These are phyloP conservation scores for Solanum commersonii DNA, from an alignment of 257 asterid species.

Conservation along the genomic window DNA sequence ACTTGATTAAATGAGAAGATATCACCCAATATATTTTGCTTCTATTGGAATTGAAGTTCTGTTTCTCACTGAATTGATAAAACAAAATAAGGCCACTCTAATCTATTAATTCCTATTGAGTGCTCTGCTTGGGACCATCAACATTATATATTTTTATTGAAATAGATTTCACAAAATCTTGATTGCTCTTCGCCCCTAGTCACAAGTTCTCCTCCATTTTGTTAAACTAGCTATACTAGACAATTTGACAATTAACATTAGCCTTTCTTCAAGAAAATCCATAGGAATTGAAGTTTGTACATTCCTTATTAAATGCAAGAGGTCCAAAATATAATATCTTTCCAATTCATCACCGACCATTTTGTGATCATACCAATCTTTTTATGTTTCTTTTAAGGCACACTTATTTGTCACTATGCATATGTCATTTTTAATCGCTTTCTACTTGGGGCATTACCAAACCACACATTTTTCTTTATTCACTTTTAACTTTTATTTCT, in stretches of 20 bases:
- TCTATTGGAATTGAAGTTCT: not conserved
- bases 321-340: not conserved
- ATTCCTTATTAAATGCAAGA: not conserved
- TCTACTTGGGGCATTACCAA: not conserved
- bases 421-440: not conserved
- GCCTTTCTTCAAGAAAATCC: not conserved
- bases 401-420: constrained; percentile 4
- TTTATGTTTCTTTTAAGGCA: not conserved
- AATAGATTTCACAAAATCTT: not conserved
- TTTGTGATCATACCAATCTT: constrained; percentile 15
- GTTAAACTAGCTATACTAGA: not conserved
- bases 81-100: not conserved
- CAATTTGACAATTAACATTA: not conserved
- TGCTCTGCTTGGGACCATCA: not conserved
- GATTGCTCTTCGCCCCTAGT: not conserved
- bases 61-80: not conserved
- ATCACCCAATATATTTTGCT: not conserved
- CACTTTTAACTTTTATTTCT: not conserved
- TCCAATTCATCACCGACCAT: constrained; percentile 13
- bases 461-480: not conserved
- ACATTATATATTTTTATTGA: not conserved
- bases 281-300: not conserved
- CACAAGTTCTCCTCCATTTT: not conserved
- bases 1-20: not conserved
- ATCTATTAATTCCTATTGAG: not conserved